Conservation (phyloP, 768 basidiomycete species). For the Arthromyces matolae region DNA sequence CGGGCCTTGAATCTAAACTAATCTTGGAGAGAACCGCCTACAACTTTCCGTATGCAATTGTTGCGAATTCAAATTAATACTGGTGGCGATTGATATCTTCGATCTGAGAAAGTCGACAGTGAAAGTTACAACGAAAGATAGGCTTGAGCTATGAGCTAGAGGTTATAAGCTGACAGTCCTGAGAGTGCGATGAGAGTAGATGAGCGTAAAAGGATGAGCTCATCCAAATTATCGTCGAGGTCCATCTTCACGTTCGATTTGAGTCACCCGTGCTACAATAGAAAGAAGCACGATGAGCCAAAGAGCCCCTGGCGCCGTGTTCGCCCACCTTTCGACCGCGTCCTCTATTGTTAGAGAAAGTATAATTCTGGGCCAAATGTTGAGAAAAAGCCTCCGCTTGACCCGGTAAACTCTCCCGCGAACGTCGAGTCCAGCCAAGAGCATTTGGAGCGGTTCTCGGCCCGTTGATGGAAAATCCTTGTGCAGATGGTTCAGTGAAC, state of each 20-base stretch:
- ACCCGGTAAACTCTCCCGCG: slow-evolving; percentile 10
- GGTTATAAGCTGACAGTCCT: too few relatives aligned
- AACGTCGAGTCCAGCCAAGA: slow-evolving; percentile 2
- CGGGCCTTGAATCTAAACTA: neutral
- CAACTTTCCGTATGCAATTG: too few relatives aligned
- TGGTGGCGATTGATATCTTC: too few relatives aligned
- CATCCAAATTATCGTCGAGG: neutral
- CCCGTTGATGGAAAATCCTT: slow-evolving; percentile 1
- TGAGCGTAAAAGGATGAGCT: too few relatives aligned
- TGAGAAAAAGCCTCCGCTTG: slow-evolving; percentile 12
- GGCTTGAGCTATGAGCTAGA: too few relatives aligned
- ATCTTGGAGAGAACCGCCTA: too few relatives aligned
- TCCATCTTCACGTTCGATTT: neutral
- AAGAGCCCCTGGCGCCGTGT: neutral
- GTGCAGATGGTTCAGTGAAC: slow-evolving; percentile 6
- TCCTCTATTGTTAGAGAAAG: slow-evolving; percentile 1
- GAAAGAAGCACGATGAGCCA: neutral
- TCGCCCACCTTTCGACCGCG: slow-evolving; percentile 1
- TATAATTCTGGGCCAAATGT: slow-evolving; percentile 6
- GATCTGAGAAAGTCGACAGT: too few relatives aligned
- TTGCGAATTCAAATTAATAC: too few relatives aligned
- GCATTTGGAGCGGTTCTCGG: slow-evolving; percentile 4
- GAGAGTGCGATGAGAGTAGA: too few relatives aligned
- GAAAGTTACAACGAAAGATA: too few relatives aligned
- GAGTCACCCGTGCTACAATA: too few relatives aligned